These are phyloP conservation scores for Tetragonia tetragonoides DNA, from an alignment of 148 eudicot genomes.

Conservation along the genomic window DNA sequence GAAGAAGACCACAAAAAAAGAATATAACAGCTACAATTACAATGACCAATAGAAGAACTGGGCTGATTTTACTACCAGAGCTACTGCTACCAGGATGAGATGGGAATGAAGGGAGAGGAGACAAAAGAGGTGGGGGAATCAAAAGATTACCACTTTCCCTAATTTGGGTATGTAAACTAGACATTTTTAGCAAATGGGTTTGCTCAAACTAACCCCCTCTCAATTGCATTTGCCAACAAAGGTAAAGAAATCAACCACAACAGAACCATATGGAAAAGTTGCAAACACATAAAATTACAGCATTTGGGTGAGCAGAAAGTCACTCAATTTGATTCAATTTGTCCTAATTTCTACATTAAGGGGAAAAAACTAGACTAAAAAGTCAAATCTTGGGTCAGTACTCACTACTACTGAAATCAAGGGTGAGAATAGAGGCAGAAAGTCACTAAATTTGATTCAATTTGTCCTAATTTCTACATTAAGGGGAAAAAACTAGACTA, in stretches of 20 bases:
- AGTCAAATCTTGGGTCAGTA: slow-evolving; percentile 18
- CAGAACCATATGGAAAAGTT: not conserved
- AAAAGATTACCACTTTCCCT: slow-evolving; percentile 18
- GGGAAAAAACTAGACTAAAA: not conserved
- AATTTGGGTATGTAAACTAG: slow-evolving; percentile 23
- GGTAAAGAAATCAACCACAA: not conserved
- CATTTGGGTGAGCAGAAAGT: not conserved
- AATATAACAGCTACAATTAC: slow-evolving; percentile 45
- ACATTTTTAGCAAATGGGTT: slow-evolving; percentile 31
- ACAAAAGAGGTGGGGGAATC: slow-evolving; percentile 24
- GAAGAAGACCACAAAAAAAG: slow-evolving; percentile 51
- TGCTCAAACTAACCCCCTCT: slow-evolving; percentile 19
- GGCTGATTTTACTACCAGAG: slow-evolving; percentile 41
- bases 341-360: not conserved
- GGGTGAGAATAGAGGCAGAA: not conserved
- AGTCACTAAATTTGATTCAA: not conserved
- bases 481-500: too few relatives aligned
- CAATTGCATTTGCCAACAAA: slow-evolving; percentile 4
- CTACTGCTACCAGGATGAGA: not conserved
- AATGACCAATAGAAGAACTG: slow-evolving; percentile 42
- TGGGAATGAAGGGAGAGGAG: slow-evolving; percentile 32
- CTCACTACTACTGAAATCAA: not conserved
- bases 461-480: not conserved
- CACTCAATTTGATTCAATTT: not conserved
- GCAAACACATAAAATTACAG: not conserved